A percentile compares a stretch with the other conserved stretches of the same genome.
Conservation (phyloP, 2,329 filamentous ascomycete species). For the Cladophialophora exuberans region DNA sequence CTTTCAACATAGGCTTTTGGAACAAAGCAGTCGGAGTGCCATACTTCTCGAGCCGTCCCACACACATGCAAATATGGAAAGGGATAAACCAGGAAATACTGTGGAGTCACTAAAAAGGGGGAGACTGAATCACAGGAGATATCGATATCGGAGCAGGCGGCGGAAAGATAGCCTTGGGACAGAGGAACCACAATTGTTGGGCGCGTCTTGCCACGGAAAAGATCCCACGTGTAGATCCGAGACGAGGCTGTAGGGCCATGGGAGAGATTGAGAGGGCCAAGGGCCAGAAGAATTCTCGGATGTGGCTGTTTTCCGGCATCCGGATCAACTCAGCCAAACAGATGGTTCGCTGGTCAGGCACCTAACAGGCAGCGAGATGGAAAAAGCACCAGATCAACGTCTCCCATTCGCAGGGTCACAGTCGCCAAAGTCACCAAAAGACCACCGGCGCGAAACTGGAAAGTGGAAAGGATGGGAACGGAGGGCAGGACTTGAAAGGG, state of each 20-base stretch:
- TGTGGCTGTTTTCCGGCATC: slow-evolving; percentile 6
- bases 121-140: slow-evolving; percentile 12
- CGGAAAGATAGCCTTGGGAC: neutral
- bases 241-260: slow-evolving; percentile 14
- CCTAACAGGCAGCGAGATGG: neutral
- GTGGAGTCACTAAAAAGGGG: slow-evolving; percentile 6
- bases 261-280: slow-evolving; percentile 8
- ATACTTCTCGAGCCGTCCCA: neutral
- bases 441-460: no score
- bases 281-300: neutral
- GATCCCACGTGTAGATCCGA: slow-evolving; percentile 7
- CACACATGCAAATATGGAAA: slow-evolving; percentile 1
- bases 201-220: slow-evolving; percentile 5
- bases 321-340: neutral
- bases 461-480: no score
- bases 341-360: neutral
- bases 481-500: no score
- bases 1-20: neutral
- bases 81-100: neutral
- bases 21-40: no score
- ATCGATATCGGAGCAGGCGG: slow-evolving; percentile 13
- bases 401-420: neutral
- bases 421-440: no score
- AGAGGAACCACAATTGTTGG: slow-evolving; percentile 5
- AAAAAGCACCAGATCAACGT: no score